Conservation (phyloP, 148 eudicot genomes). For the Heliosperma pusillum region DNA sequence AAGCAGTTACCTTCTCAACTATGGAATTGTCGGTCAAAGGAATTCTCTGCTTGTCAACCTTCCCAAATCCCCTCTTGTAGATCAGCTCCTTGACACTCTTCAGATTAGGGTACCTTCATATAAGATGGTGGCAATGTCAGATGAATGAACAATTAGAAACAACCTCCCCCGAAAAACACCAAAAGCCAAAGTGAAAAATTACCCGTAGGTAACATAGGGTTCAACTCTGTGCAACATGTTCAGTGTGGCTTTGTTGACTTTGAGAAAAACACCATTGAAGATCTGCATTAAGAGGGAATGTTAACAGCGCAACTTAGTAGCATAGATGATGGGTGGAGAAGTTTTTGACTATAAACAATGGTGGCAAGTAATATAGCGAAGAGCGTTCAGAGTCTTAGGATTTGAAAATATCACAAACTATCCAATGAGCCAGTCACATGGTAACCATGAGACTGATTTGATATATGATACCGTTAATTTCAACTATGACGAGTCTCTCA, state of each 20-base stretch:
- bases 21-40: constrained; percentile 72
- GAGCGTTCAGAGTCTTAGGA: background rate
- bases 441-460: background rate
- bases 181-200: background rate
- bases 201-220: constrained; percentile 87
- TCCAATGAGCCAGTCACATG: background rate
- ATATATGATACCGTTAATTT: too few species aligned
- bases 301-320: background rate
- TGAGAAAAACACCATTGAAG: constrained; percentile 80
- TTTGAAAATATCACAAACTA: background rate
- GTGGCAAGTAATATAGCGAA: background rate
- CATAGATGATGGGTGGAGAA: background rate
- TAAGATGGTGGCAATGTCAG: background rate
- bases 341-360: background rate
- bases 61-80: constrained; percentile 82
- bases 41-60: constrained; percentile 65
- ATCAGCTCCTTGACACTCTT: constrained; percentile 80
- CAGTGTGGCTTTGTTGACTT: constrained; percentile 75
- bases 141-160: background rate
- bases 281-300: constrained; percentile 39
- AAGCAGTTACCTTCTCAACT: constrained; percentile 52
- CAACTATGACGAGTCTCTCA: background rate
- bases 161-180: background rate
- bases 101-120: constrained; percentile 64
- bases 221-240: constrained; percentile 90